Base-by-base conservation (phyloP, 2,329 filamentous ascomycete genomes). In the Cryphonectria parasitica region DNA sequence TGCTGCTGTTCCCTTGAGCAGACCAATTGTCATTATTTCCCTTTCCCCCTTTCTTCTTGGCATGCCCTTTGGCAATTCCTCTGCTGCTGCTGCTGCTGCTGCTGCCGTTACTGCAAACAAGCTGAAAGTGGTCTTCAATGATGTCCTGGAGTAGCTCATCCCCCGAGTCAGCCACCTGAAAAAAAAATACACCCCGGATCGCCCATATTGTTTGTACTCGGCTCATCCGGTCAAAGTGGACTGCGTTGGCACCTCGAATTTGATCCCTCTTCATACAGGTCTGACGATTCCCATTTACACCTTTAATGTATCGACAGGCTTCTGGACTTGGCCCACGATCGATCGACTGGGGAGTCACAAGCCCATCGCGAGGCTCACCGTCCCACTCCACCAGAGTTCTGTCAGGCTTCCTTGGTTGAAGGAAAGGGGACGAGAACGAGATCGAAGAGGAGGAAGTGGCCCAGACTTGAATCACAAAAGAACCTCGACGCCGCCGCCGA, bases 341-440 rank as follows among this genome's bases (percentile, higher is more conserved):
- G 69, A 74, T 76, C 69, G 75, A 77, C 74, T 75, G 75, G 76
- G 75, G 74, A 64, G 74, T 73, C 67, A 66, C 67, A 70, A 52
- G 49, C 69, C 68, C 67, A 45, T 65, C 60, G 45, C 65, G 36
- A 43, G 34, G 66, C 68, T 70, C 34, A 36, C 2, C 41, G 6
- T 28, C 25, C 43, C 25, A 17, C 36, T 31, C 49, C n/a, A n/a
- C 43, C 41, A 25, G 19, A 17, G 25, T 64, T 2, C 60, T 41
- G 19, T 7, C 68, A 41, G 54, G 58, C 58, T 49, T 62, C 13
- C 36, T 49, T 3, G 49, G 65, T 34, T 66, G 65, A 68, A 54
- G 45, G 19, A 25, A 45, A 15, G n/a, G 15, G 43, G 25, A 15
- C 13, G 34, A 28, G 17, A 25, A 22, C 3, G 17, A 45, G 43